These are phyloP conservation scores for Dryas alaskensis DNA, from an alignment of 306 rosid genomes.

Conservation along the genomic window DNA sequence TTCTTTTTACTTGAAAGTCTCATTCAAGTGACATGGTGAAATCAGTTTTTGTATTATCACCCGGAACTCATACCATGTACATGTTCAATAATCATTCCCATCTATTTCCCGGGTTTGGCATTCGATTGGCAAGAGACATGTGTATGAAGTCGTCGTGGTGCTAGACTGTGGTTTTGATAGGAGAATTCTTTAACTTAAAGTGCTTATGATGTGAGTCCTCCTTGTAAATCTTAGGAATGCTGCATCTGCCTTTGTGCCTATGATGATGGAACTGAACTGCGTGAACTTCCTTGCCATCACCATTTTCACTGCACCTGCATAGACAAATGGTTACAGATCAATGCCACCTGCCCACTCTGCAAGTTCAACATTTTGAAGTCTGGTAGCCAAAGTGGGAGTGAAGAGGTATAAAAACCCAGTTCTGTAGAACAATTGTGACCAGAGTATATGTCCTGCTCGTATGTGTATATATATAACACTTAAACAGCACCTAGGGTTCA, in stretches of 20 bases:
- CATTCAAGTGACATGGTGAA: not conserved
- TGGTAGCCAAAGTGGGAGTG: slow-evolving; percentile 28
- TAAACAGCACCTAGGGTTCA: not conserved
- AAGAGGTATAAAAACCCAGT: slow-evolving; percentile 40
- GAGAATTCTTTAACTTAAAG: not conserved
- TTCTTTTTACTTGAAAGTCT: slow-evolving; percentile 25
- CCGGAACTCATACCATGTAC: not conserved
- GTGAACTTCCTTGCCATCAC: slow-evolving; percentile 89
- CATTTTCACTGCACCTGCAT: slow-evolving; percentile 88
- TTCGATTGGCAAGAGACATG: not conserved
- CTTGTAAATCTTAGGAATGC: slow-evolving; percentile 54
- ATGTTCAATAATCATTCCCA: not conserved
- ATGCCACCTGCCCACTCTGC: slow-evolving; percentile 93
- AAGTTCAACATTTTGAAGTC: slow-evolving; percentile 68
- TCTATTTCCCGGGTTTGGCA: not conserved
- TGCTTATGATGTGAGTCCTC: slow-evolving; percentile 4
- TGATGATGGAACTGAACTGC: slow-evolving; percentile 70
- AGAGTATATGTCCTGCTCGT: not conserved
- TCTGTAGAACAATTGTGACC: not conserved
- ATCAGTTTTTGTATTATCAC: not conserved
- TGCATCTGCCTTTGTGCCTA: slow-evolving; percentile 78
- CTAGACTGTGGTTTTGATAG: not conserved
- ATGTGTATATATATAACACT: not conserved
- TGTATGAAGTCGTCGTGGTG: not conserved
- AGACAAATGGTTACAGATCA: slow-evolving; percentile 84